Evolutionary conservation across 1,284 basidiomycete species (phyloP).

Genomic region (Apiotrichum mycotoxinovorans): DNA sequence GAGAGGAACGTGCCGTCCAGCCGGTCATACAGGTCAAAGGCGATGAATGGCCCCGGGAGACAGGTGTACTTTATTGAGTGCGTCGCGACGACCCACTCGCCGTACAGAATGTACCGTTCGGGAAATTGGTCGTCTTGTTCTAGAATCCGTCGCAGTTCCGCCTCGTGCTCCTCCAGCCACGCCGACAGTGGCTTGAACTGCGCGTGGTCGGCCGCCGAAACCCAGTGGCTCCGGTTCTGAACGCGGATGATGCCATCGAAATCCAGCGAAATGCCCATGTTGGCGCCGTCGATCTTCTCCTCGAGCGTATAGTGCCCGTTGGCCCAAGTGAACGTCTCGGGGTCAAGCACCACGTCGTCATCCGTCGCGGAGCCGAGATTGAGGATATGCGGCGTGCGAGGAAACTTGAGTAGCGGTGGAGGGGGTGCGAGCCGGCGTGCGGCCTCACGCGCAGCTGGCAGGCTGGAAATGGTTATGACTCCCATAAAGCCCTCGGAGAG

Average conservation of each 20-base stretch:
- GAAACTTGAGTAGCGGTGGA: constrained; percentile 57
- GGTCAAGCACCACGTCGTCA: constrained; percentile 54
- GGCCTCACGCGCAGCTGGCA: constrained; percentile 47
- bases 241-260: constrained; percentile 54
- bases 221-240: constrained; percentile 64
- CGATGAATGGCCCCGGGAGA: constrained; percentile 57
- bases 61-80: constrained; percentile 60
- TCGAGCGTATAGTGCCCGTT: constrained; percentile 54
- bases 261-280: constrained; percentile 63
- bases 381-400: constrained; percentile 60
- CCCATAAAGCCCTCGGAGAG: constrained; percentile 57
- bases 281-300: constrained; percentile 65
- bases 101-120: constrained; percentile 60
- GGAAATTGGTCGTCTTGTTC: constrained; percentile 56
- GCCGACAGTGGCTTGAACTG: constrained; percentile 60
- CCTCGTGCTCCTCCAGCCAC: constrained; percentile 53
- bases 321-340: not conserved
- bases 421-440: constrained; percentile 53
- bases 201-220: constrained; percentile 56
- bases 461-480: constrained; percentile 52
- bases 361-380: constrained; percentile 58
- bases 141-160: constrained; percentile 50
- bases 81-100: constrained; percentile 63
- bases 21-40: constrained; percentile 59
- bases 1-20: constrained; percentile 52